Conservation (phyloP, 768 basidiomycete species). For the Naganishia vaughanmartiniae region DNA sequence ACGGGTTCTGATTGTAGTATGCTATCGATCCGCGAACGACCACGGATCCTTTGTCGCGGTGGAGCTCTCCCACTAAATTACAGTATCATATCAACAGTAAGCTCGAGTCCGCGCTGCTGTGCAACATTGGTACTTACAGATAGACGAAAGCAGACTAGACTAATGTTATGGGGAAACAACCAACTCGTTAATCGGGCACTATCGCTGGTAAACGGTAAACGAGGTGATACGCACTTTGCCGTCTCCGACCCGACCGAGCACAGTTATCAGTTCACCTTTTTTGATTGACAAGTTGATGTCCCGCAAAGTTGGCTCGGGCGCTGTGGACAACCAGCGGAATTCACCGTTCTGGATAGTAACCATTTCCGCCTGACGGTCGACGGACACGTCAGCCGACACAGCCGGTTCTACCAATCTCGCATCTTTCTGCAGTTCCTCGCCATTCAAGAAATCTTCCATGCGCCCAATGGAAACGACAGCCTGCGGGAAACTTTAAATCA, state of each 20-base stretch:
- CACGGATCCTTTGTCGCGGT: slow-evolving; percentile 69
- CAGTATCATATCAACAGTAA: no score
- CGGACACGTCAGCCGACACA: neutral
- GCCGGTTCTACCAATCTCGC: slow-evolving; percentile 59
- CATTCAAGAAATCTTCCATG: slow-evolving; percentile 69
- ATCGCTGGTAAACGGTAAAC: no score
- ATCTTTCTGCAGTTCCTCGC: slow-evolving; percentile 75
- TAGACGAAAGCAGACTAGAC: slow-evolving; percentile 35
- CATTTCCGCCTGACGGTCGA: slow-evolving; percentile 56
- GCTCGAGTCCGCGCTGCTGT: no score
- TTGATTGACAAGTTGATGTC: slow-evolving; percentile 70
- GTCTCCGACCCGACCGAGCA: slow-evolving; percentile 84
- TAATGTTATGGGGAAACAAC: neutral
- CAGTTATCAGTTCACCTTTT: slow-evolving; percentile 79
- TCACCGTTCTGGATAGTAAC: slow-evolving; percentile 71
- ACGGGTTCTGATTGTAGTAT: slow-evolving; percentile 83
- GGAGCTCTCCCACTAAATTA: slow-evolving; percentile 72
- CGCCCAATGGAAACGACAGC: slow-evolving; percentile 79
- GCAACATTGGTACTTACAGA: slow-evolving; percentile 32
- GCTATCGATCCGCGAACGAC: slow-evolving; percentile 68
- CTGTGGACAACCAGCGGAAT: slow-evolving; percentile 65
- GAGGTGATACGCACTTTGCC: slow-evolving; percentile 61
- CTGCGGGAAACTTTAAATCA: neutral
- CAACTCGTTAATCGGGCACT: neutral
- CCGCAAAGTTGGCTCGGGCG: slow-evolving; percentile 64